Evolutionary conservation across 192 early-diverging fungal species (phyloP).

Genomic region (Coemansia sp.): DNA sequence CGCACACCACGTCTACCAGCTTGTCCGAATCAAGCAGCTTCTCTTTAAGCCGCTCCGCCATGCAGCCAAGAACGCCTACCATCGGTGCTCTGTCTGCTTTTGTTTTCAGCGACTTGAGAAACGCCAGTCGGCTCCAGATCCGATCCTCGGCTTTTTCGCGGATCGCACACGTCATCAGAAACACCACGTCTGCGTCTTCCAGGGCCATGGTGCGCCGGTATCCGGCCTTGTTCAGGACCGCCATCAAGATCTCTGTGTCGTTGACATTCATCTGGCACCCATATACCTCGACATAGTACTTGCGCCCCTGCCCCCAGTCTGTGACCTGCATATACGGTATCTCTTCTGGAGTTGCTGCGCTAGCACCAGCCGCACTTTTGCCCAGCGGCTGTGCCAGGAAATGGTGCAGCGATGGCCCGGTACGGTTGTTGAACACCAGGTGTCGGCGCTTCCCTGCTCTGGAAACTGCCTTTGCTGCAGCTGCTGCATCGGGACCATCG

Average conservation of each 20-base stretch:
- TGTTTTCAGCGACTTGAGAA: slow-evolving; percentile 57
- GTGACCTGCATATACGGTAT: slow-evolving; percentile 46
- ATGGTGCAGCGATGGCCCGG: slow-evolving; percentile 51
- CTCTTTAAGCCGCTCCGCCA: slow-evolving; percentile 75
- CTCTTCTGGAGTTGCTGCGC: slow-evolving; percentile 22
- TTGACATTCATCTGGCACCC: slow-evolving; percentile 83
- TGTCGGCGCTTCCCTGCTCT: slow-evolving; percentile 13
- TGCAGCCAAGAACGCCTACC: slow-evolving; percentile 76
- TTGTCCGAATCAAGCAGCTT: slow-evolving; percentile 66
- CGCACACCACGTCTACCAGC: slow-evolving; percentile 74
- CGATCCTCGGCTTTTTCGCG: slow-evolving; percentile 72
- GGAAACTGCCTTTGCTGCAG: neutral
- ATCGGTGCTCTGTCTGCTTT: slow-evolving; percentile 58
- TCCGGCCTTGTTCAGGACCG: slow-evolving; percentile 65
- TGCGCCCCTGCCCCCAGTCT: slow-evolving; percentile 60
- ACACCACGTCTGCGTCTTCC: slow-evolving; percentile 64
- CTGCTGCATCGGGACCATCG: neutral
- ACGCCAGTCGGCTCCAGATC: slow-evolving; percentile 66
- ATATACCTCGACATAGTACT: slow-evolving; percentile 75
- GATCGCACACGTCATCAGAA: slow-evolving; percentile 76
- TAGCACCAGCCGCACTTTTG: neutral
- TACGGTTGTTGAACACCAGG: slow-evolving; percentile 48
- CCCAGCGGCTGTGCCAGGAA: slow-evolving; percentile 42
- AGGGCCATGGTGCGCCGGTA: slow-evolving; percentile 60
- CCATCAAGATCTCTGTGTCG: slow-evolving; percentile 75